Evolutionary conservation across 2,329 filamentous ascomycete species (phyloP).

Genomic region (Fusarium annulatum): DNA sequence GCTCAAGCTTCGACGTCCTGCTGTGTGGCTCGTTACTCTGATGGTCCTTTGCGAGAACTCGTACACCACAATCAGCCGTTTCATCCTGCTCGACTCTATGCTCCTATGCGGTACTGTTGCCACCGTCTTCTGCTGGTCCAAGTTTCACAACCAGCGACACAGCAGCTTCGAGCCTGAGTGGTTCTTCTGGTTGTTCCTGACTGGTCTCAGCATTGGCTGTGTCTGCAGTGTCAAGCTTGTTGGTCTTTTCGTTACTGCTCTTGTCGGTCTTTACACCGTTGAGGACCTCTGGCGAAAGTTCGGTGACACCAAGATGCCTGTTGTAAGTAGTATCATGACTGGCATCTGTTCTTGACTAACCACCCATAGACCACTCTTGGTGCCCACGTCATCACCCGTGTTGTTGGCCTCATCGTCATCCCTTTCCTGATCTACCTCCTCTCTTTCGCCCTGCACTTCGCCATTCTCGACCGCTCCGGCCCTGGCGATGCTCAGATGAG

Average conservation of each 20-base stretch:
- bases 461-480: conserved; percentile 91
- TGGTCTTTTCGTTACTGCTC: conserved; percentile 92
- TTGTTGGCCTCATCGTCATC: conserved; percentile 87
- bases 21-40: conserved; percentile 93
- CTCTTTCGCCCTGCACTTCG: conserved; percentile 94
- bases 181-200: conserved; percentile 95
- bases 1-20: conserved; percentile 84
- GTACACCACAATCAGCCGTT: conserved; percentile 98
- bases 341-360: conserved; percentile 9
- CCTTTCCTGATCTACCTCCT: conserved; percentile 94
- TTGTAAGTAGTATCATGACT: conserved; percentile 61
- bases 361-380: conserved; percentile 68
- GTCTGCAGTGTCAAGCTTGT: conserved; percentile 99
- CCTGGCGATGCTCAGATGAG: conserved; percentile 99
- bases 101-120: conserved; percentile 98
- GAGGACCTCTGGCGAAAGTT: conserved; percentile 99
- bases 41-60: conserved; percentile 99
- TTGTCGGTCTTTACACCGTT: conserved; percentile 94
- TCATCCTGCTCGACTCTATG: conserved; percentile 99
- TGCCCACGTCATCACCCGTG: conserved; percentile 81
- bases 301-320: conserved; percentile 90
- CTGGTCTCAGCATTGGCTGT: conserved; percentile 94
- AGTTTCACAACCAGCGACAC: conserved; percentile 89
- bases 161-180: conserved; percentile 90
- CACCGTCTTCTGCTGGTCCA: conserved; percentile 96